Conservation (phyloP, 441 rosid genomes). For the Isatis lusitanica region DNA sequence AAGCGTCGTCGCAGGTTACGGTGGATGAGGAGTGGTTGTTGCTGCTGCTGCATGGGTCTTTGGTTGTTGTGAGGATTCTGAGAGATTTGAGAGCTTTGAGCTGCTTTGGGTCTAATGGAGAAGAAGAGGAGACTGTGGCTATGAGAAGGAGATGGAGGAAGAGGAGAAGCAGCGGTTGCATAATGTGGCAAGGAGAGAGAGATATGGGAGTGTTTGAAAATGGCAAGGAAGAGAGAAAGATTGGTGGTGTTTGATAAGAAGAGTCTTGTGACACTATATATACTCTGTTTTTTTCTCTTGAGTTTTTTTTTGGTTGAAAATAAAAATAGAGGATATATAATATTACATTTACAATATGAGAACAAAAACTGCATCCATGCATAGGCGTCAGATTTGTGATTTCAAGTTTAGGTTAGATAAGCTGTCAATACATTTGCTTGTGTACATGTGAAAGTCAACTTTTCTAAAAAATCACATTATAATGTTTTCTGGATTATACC, state of each 20-base stretch:
- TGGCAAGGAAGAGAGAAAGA: not conserved
- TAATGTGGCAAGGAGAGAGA: not conserved
- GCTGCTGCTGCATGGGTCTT: not conserved
- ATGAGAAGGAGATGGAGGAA: not conserved
- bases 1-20: slow-evolving; percentile 5
- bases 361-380: too few species aligned
- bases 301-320: too few species aligned
- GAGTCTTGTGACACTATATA: not conserved
- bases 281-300: not conserved
- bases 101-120: slow-evolving; percentile 9
- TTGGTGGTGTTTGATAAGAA: not conserved
- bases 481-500: not conserved
- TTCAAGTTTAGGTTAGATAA: too few species aligned
- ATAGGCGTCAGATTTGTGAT: too few species aligned
- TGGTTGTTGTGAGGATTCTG: not conserved
- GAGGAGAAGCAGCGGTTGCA: not conserved
- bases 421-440: too few species aligned
- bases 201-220: not conserved
- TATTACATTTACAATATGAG: too few species aligned
- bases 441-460: too few species aligned
- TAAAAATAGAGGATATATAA: too few species aligned
- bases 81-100: slow-evolving; percentile 1
- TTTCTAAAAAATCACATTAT: too few species aligned
- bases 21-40: not conserved
- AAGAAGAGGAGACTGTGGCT: slow-evolving; percentile 5